Percentiles rank a stretch among this genome's conserved stretches.
These are phyloP conservation scores for Cantharellus cinnabarinus DNA, from an alignment of 768 basidiomycete genomes.

Conservation along the genomic window DNA sequence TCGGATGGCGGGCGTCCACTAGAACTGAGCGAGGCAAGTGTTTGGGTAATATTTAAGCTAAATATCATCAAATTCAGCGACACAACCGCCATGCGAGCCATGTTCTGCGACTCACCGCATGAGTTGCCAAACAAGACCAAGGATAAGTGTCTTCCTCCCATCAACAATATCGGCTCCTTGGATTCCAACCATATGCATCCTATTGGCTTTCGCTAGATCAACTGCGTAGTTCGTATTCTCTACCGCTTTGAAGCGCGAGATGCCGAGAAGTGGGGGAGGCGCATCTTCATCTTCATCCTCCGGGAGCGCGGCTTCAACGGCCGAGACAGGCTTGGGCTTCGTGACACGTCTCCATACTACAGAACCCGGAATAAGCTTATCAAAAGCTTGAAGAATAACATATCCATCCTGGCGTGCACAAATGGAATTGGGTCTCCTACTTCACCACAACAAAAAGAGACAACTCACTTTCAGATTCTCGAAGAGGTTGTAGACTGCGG, in stretches of 20 bases:
- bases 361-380: conserved; percentile 80
- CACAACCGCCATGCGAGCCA: not conserved
- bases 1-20: conserved; percentile 76
- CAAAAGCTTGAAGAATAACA: conserved; percentile 85
- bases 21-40: conserved; percentile 45
- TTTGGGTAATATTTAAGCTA: conserved; percentile 69
- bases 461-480: conserved; percentile 61
- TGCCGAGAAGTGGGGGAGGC: conserved; percentile 13
- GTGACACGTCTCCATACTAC: conserved; percentile 94
- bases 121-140: conserved; percentile 94
- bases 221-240: conserved; percentile 97
- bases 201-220: conserved; percentile 79
- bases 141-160: conserved; percentile 74
- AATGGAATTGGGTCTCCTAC: not conserved
- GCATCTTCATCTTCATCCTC: conserved; percentile 49
- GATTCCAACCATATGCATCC: conserved; percentile 91
- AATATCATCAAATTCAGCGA: conserved; percentile 1
- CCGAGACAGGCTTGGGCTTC: conserved; percentile 54
- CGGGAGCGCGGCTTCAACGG: conserved; percentile 18
- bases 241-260: conserved; percentile 91
- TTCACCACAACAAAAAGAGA: not conserved
- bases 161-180: conserved; percentile 97
- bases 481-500: conserved; percentile 88
- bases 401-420: conserved; percentile 37
- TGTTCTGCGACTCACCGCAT: conserved; percentile 44